These are phyloP conservation scores for Annulohypoxylon stygium DNA, from an alignment of 495 filamentous ascomycete genomes.

Conservation along the genomic window DNA sequence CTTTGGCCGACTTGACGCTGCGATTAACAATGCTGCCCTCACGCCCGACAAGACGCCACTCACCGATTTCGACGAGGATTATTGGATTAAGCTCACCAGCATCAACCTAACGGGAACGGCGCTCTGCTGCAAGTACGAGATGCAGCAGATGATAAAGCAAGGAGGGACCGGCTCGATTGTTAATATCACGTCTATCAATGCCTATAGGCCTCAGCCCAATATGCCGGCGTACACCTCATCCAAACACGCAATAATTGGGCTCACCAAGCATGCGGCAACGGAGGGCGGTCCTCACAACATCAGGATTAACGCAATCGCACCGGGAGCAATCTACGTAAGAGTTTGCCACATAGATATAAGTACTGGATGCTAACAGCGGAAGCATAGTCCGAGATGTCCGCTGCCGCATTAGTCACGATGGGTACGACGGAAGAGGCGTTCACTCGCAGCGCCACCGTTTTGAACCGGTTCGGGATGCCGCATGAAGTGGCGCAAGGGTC, in stretches of 20 bases:
- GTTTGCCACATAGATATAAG: not conserved
- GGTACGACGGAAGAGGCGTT: slow-evolving; percentile 48
- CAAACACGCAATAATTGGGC: slow-evolving; percentile 74
- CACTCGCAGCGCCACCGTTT: slow-evolving; percentile 32
- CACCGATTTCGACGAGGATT: slow-evolving; percentile 50
- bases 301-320: slow-evolving; percentile 78
- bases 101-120: slow-evolving; percentile 64
- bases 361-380: slow-evolving; percentile 45
- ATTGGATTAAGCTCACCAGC: slow-evolving; percentile 59
- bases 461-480: slow-evolving; percentile 50
- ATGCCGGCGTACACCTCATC: slow-evolving; percentile 77
- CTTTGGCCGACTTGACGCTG: slow-evolving; percentile 71
- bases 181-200: slow-evolving; percentile 78
- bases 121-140: slow-evolving; percentile 61
- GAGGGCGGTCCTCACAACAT: slow-evolving; percentile 77
- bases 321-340: slow-evolving; percentile 60
- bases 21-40: slow-evolving; percentile 77
- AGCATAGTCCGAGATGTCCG: slow-evolving; percentile 52
- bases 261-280: slow-evolving; percentile 77
- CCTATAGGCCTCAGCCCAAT: slow-evolving; percentile 68
- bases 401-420: slow-evolving; percentile 40
- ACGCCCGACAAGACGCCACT: slow-evolving; percentile 70
- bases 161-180: slow-evolving; percentile 73
- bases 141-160: slow-evolving; percentile 65
- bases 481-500: slow-evolving; percentile 54